Evolutionary conservation across 208 protist genomes (phyloP).

Genomic region (Trypanosoma theileri): DNA sequence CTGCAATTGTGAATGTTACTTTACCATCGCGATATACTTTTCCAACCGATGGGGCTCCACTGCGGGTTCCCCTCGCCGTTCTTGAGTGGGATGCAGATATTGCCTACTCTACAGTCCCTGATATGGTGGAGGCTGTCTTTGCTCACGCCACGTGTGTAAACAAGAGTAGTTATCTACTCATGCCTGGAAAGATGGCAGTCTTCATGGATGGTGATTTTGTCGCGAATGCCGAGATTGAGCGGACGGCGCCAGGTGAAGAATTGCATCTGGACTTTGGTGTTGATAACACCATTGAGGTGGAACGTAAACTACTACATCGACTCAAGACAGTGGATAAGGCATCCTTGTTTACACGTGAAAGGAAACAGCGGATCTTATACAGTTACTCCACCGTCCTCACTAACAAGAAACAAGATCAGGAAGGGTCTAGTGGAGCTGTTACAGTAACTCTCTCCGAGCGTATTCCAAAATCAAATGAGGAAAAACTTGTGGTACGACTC

Average conservation of each 20-base stretch:
- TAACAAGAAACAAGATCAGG: slow-evolving; percentile 23
- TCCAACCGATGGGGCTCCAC: background rate
- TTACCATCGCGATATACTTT: slow-evolving; percentile 23
- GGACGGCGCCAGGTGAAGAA: slow-evolving; percentile 27
- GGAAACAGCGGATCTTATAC: slow-evolving; percentile 16
- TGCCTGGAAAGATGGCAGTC: slow-evolving; percentile 25
- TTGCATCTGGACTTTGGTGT: slow-evolving; percentile 29
- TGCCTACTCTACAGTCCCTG: slow-evolving; percentile 25
- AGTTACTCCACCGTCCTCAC: slow-evolving; percentile 22
- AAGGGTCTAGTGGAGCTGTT: slow-evolving; percentile 15
- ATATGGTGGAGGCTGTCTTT: slow-evolving; percentile 16
- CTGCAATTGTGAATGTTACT: slow-evolving; percentile 27
- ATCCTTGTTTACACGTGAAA: slow-evolving; percentile 13
- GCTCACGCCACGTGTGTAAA: slow-evolving; percentile 28
- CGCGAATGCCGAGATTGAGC: slow-evolving; percentile 14
- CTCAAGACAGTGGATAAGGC: slow-evolving; percentile 12
- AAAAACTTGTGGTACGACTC: slow-evolving; percentile 32
- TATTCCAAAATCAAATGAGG: slow-evolving; percentile 33
- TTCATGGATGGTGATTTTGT: slow-evolving; percentile 34
- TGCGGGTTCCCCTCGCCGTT: slow-evolving; percentile 27
- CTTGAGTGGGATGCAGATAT: slow-evolving; percentile 27
- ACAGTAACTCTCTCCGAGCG: slow-evolving; percentile 23
- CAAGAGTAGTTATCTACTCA: slow-evolving; percentile 25
- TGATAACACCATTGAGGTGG: slow-evolving; percentile 28
- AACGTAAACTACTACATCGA: slow-evolving; percentile 16